A percentile compares a stretch with the other conserved stretches of the same genome.
Conservation (phyloP, 306 rosid species). For the Lathyrus aphaca region DNA sequence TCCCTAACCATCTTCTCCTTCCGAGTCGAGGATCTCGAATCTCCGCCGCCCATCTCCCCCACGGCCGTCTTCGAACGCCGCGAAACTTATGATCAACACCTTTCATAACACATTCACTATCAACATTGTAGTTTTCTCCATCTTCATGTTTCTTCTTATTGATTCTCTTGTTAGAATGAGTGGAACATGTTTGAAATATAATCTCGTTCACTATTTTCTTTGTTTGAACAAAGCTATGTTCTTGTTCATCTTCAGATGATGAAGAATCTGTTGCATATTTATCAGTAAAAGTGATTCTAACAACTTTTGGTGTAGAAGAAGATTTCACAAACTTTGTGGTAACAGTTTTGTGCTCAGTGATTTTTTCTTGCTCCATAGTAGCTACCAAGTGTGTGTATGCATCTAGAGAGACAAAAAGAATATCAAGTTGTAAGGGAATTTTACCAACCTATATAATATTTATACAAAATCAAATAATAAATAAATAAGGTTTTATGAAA, state of each 20-base stretch:
- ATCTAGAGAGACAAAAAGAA: not conserved
- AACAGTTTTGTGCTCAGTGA: slow-evolving; percentile 2
- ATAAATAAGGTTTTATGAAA: not conserved
- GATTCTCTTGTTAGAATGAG: not conserved
- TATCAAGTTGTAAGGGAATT: not conserved
- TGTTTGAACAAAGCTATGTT: slow-evolving; percentile 9
- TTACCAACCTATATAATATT: not conserved
- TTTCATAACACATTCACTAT: not conserved
- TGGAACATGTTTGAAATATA: not conserved
- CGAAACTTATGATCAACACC: slow-evolving; percentile 55
- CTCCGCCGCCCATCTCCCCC: slow-evolving; percentile 97
- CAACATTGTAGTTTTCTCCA: not conserved
- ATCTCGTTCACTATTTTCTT: slow-evolving; percentile 61
- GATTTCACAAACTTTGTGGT: slow-evolving; percentile 18
- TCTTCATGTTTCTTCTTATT: slow-evolving; percentile 32
- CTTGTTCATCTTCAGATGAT: slow-evolving; percentile 61
- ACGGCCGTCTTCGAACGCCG: slow-evolving; percentile 76
- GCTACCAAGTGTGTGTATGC: not conserved
- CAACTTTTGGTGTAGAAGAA: slow-evolving; percentile 10
- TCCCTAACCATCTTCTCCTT: slow-evolving; percentile 24
- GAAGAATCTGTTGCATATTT: slow-evolving; percentile 80
- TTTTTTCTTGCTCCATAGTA: not conserved
- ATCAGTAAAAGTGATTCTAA: slow-evolving; percentile 62
- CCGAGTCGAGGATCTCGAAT: slow-evolving; percentile 60
- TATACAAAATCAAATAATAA: not conserved